Evolutionary conservation across 2,329 filamentous ascomycete genomes (phyloP).

Genomic region (Podosphaera xanthii): DNA sequence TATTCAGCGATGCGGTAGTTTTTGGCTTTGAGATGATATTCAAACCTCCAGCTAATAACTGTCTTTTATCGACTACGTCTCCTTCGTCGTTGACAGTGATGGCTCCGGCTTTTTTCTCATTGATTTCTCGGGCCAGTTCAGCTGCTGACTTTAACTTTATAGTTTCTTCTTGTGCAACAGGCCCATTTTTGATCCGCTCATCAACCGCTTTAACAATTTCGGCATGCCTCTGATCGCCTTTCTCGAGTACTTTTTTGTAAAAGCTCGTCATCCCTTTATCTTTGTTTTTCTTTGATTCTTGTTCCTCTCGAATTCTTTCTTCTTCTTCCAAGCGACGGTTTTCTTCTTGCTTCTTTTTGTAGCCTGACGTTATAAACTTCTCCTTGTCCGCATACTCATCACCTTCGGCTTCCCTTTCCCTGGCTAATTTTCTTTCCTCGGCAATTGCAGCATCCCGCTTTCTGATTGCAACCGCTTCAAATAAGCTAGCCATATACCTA

Average conservation of each 20-base stretch:
- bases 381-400: conserved; percentile 67
- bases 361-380: conserved; percentile 66
- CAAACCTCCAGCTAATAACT: conserved; percentile 51
- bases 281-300: conserved; percentile 39
- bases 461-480: conserved; percentile 50
- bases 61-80: conserved; percentile 64
- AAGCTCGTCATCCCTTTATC: conserved; percentile 56
- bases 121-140: conserved; percentile 44
- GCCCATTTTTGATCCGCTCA: conserved; percentile 24
- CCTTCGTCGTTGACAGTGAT: conserved; percentile 63
- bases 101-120: conserved; percentile 30
- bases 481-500: conserved; percentile 56
- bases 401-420: conserved; percentile 57
- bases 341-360: conserved; percentile 62
- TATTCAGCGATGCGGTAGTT: conserved; percentile 1
- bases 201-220: conserved; percentile 47
- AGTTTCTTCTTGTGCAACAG: conserved; percentile 17
- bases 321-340: conserved; percentile 47
- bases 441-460: conserved; percentile 60
- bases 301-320: conserved; percentile 42
- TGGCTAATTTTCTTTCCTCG: conserved; percentile 57
- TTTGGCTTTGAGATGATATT: conserved; percentile 47
- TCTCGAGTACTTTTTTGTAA: conserved; percentile 50
- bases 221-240: conserved; percentile 45
- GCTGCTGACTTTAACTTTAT: conserved; percentile 28